These are phyloP conservation scores for Candida sp. DNA, from an alignment of 1,139 yeast species.

Conservation along the genomic window DNA sequence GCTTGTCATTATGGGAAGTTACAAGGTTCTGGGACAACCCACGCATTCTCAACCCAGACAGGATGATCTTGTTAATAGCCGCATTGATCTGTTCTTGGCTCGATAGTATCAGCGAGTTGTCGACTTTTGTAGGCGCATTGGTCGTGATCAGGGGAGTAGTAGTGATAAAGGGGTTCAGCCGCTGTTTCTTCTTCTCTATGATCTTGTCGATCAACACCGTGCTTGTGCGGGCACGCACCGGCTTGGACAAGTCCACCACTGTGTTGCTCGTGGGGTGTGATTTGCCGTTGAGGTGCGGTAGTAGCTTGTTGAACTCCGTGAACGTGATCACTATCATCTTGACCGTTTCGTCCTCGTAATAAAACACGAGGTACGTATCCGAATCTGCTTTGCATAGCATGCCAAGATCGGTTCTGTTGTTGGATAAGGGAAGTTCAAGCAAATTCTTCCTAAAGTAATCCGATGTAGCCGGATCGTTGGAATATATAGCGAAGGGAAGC, in stretches of 20 bases:
- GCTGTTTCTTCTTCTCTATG: slow-evolving; percentile 28
- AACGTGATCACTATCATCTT: slow-evolving; percentile 23
- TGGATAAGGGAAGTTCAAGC: slow-evolving; percentile 15
- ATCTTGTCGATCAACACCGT: slow-evolving; percentile 41
- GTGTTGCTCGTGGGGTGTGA: slow-evolving; percentile 1
- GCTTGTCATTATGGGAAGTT: slow-evolving; percentile 31
- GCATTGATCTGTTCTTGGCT: slow-evolving; percentile 37
- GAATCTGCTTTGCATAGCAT: slow-evolving; percentile 18
- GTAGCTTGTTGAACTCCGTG: slow-evolving; percentile 5
- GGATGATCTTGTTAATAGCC: slow-evolving; percentile 38
- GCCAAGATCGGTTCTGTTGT: slow-evolving; percentile 16
- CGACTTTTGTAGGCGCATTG: neutral
- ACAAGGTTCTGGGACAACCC: slow-evolving; percentile 35
- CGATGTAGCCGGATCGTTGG: slow-evolving; percentile 24
- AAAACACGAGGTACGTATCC: slow-evolving; percentile 23
- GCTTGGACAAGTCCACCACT: slow-evolving; percentile 6
- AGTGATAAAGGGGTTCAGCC: slow-evolving; percentile 19
- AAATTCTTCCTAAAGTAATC: slow-evolving; percentile 28
- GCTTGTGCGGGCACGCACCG: slow-evolving; percentile 12
- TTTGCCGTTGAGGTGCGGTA: neutral
- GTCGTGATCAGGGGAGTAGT: slow-evolving; percentile 8
- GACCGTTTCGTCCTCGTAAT: slow-evolving; percentile 16
- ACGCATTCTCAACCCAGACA: slow-evolving; percentile 47
- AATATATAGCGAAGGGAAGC: slow-evolving; percentile 29
- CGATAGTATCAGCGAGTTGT: slow-evolving; percentile 22